Evolutionary conservation across 306 rosid genomes (phyloP).

Genomic region (Castanea crenata): DNA sequence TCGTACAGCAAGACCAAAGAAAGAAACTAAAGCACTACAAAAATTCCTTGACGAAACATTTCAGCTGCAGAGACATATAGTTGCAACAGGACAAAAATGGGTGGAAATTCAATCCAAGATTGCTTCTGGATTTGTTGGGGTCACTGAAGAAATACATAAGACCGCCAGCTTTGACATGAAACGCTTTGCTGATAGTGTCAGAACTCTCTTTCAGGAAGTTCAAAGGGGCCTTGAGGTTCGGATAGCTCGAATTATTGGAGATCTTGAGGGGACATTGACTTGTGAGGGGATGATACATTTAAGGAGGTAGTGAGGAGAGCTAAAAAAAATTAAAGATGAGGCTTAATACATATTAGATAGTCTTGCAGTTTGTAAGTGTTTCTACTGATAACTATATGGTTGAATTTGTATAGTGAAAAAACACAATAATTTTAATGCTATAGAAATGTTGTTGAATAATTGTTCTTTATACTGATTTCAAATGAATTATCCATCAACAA

Average conservation of each 20-base stretch:
- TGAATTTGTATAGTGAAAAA: slow-evolving; percentile 43
- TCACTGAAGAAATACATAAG: slow-evolving; percentile 66
- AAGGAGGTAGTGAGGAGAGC: slow-evolving; percentile 44
- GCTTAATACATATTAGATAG: not conserved
- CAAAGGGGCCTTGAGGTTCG: slow-evolving; percentile 92
- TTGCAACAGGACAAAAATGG: slow-evolving; percentile 81
- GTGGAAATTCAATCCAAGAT: slow-evolving; percentile 73
- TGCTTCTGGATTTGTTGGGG: slow-evolving; percentile 50
- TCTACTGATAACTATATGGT: slow-evolving; percentile 25
- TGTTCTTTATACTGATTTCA: slow-evolving; percentile 24
- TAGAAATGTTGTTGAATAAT: slow-evolving; percentile 14
- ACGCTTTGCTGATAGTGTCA: slow-evolving; percentile 62
- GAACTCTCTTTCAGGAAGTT: slow-evolving; percentile 72
- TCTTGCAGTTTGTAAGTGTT: slow-evolving; percentile 23
- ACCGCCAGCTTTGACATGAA: slow-evolving; percentile 70
- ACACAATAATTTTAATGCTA: slow-evolving; percentile 21
- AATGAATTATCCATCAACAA: slow-evolving; percentile 12
- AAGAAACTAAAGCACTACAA: slow-evolving; percentile 61
- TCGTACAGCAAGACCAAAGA: slow-evolving; percentile 55
- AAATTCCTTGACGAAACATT: slow-evolving; percentile 80
- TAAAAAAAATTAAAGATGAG: not conserved
- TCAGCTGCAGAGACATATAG: slow-evolving; percentile 86
- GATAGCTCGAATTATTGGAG: slow-evolving; percentile 82
- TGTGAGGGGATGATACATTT: slow-evolving; percentile 82
- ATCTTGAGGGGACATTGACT: slow-evolving; percentile 89